Conservation (phyloP, 768 basidiomycete species). For the Mycena sanguinolenta region DNA sequence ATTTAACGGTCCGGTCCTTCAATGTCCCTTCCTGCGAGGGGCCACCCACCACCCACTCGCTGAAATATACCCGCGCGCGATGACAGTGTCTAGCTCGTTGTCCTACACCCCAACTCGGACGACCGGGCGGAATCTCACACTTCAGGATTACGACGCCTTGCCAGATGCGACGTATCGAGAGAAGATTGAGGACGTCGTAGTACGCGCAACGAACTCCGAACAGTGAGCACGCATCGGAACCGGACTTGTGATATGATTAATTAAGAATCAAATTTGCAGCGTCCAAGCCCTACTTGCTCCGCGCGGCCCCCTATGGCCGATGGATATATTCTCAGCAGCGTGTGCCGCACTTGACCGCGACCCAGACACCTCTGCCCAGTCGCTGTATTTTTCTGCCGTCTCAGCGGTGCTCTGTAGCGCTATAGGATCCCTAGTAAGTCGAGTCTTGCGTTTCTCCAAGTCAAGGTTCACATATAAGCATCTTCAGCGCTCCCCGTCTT, state of each 20-base stretch:
- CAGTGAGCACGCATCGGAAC: constrained; percentile 14
- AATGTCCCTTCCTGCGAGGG: constrained; percentile 2
- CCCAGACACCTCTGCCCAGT: constrained; percentile 13
- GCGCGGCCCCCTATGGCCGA: constrained; percentile 31
- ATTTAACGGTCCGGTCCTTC: not conserved
- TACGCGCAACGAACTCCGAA: constrained; percentile 28
- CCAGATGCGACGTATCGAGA: constrained; percentile 29
- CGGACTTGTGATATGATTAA: too few species aligned
- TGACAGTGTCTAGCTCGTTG: constrained; percentile 1
- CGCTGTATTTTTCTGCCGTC: constrained; percentile 32
- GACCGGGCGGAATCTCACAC: constrained; percentile 28
- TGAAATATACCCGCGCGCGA: not conserved
- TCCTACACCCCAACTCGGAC: not conserved
- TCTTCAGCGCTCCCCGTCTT: constrained; percentile 10
- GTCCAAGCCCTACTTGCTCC: constrained; percentile 28
- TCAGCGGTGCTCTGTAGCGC: constrained; percentile 29
- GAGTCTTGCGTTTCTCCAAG: not conserved
- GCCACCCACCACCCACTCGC: not conserved
- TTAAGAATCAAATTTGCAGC: not conserved
- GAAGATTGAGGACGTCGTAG: constrained; percentile 34
- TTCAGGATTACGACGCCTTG: constrained; percentile 36
- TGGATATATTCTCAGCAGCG: constrained; percentile 35
- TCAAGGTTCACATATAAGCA: not conserved
- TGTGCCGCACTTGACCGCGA: constrained; percentile 24
- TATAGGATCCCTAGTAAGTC: constrained; percentile 23